A percentile compares a stretch with the other conserved stretches of the same genome.
phyloP scores from a whole-genome alignment of 225 moss, liverwort and hornwort species.

The Thuidium tamariscinum region DNA sequence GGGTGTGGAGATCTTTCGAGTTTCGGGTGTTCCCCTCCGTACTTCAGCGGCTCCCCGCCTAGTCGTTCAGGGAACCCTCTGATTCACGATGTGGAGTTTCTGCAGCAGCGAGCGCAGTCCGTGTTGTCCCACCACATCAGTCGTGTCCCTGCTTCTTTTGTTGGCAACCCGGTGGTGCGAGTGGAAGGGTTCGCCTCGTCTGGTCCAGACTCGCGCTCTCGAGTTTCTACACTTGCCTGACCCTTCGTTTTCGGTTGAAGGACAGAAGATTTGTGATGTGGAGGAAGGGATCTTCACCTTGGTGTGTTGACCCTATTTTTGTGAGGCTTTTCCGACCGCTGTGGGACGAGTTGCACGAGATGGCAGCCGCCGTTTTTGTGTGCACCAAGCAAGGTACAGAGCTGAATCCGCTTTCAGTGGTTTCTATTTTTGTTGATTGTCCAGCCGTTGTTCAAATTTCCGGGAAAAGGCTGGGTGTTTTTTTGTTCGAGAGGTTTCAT shows the following conservation, averaged over 20 bases:
- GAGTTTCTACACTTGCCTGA: conserved; percentile 69
- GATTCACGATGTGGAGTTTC: conserved; percentile 94
- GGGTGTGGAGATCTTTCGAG: conserved; percentile 72
- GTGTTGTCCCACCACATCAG: conserved; percentile 58
- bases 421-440: conserved; percentile 5
- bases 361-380: not conserved
- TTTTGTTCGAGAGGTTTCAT: conserved; percentile 31
- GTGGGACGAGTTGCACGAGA: not conserved
- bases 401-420: conserved; percentile 14
- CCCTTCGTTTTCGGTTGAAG: not conserved
- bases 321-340: conserved; percentile 3
- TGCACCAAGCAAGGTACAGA: conserved; percentile 3
- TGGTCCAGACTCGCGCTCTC: conserved; percentile 51
- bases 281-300: not conserved
- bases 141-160: conserved; percentile 56
- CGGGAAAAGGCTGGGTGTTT: conserved; percentile 48
- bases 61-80: conserved; percentile 85
- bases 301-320: conserved; percentile 19
- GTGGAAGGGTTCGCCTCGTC: conserved; percentile 81
- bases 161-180: conserved; percentile 71
- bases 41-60: conserved; percentile 87
- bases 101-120: conserved; percentile 74
- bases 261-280: not conserved
- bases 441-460: conserved; percentile 29
- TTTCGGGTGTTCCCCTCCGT: conserved; percentile 96